Percentiles rank a stretch among this genome's conserved stretches.
Evolutionary conservation across 768 basidiomycete genomes (phyloP).

Genomic region (Infundibulicybe gibba): DNA sequence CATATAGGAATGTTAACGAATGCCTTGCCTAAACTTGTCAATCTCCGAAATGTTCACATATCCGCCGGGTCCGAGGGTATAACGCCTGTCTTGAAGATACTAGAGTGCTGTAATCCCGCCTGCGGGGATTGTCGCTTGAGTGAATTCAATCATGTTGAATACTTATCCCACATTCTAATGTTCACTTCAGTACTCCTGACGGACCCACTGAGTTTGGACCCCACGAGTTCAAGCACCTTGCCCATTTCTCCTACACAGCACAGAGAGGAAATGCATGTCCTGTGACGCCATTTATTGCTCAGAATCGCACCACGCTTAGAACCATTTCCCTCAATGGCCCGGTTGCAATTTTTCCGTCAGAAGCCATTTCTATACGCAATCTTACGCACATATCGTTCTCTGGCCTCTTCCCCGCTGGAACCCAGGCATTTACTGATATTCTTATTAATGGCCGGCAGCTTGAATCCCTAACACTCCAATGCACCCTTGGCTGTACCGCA

Average conservation of each 20-base stretch:
- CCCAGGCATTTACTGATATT: constrained; percentile 54
- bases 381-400: constrained; percentile 62
- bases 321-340: constrained; percentile 52
- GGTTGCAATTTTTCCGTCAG: constrained; percentile 54
- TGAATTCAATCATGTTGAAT: constrained; percentile 18
- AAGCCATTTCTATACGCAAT: constrained; percentile 54
- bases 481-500: constrained; percentile 47
- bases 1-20: constrained; percentile 62
- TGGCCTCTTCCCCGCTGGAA: constrained; percentile 48
- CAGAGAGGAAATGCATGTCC: constrained; percentile 34
- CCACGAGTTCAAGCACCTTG: constrained; percentile 50
- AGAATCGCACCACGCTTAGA: constrained; percentile 50
- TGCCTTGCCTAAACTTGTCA: constrained; percentile 58
- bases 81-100: constrained; percentile 43
- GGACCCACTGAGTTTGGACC: constrained; percentile 40
- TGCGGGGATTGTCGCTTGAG: constrained; percentile 57
- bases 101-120: constrained; percentile 49
- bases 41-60: constrained; percentile 58
- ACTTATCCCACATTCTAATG: not conserved
- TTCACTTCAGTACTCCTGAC: constrained; percentile 33
- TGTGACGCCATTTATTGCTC: constrained; percentile 44
- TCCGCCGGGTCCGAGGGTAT: constrained; percentile 55
- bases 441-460: constrained; percentile 60
- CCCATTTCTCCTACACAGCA: constrained; percentile 54
- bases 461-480: constrained; percentile 54